Evolutionary conservation across 1,139 yeast genomes (phyloP), one percentile per base, ranked within the genome.

Genomic region (Yamadazyma sp.): DNA sequence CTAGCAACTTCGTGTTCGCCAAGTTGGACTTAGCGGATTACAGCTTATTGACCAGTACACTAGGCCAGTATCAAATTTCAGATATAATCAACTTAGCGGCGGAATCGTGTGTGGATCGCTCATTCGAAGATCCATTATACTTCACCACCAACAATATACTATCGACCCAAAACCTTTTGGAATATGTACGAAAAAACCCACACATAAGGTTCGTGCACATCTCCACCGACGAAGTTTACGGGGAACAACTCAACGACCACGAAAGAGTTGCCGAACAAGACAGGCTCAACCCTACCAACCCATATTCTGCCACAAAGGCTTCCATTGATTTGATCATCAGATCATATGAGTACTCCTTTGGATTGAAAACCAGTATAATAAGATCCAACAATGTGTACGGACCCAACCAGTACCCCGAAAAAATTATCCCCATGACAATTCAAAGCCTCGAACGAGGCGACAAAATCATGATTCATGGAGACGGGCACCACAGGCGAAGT

Each of bases 141-240:
- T 78, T 77, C 53, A 69, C 79, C 12, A 45, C 48, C 15, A 75
- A 77, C 39, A 79, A 79, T 46, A 67, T 76, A 2, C 33, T 75
- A 4, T 70, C 79, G 9, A 73, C 81, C 0, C 81, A 75, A 46
- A 73, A 69, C 27, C 47, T 79, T 22, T 59, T 79, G 12, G 83
- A 79, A 52, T 62, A 66, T 31, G 55, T 62, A 37, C 23, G 41
- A 22, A 17, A 5, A 2, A 31, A 36, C 15, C 28, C 48, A 11
- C 42, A 42, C 3, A 41, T 41, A n/a, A 37, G 43, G 12, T 63
- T 78, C 36, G 44, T 79, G 3, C 83, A 79, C 50, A 62, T 79
- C 45, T 79, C 84, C 3, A 79, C 85, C 0, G 85, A 79, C 50
- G 85, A 79, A 46, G 84, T 79, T 0, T 79, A 79, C 46, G 84